A percentile compares a stretch with the other conserved stretches of the same genome.
phyloP scores from a whole-genome alignment of 2,329 filamentous ascomycete species.

The Gnomoniopsis sp. region DNA sequence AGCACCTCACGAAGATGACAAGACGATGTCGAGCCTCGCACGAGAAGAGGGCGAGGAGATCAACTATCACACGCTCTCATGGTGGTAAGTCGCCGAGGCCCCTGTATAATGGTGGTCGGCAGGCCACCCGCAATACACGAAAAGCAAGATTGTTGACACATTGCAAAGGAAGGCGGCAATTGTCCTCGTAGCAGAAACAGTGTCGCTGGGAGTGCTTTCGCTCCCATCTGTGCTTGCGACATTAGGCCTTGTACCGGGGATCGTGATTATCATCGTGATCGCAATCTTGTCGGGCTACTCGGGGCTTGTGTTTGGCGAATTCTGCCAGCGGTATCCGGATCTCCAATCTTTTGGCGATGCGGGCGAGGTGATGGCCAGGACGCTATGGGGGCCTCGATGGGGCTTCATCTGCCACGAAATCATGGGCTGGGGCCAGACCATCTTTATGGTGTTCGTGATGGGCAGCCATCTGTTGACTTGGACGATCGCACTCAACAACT shows the following conservation, averaged over 20 bases:
- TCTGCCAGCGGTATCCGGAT: conserved; percentile 67
- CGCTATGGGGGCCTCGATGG: conserved; percentile 32
- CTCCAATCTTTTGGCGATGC: conserved; percentile 65
- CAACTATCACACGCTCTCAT: conserved; percentile 13
- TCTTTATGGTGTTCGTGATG: conserved; percentile 67
- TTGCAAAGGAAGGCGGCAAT: conserved; percentile 40
- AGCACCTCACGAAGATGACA: conserved; percentile 6
- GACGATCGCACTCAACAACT: conserved; percentile 62
- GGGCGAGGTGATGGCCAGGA: conserved; percentile 50
- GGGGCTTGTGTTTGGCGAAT: conserved; percentile 57
- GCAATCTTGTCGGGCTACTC: conserved; percentile 66
- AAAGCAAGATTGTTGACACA: neutral
- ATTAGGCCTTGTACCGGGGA: conserved; percentile 68
- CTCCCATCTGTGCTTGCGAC: conserved; percentile 73
- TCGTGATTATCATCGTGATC: conserved; percentile 66
- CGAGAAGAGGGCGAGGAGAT: conserved; percentile 16
- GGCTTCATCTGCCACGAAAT: conserved; percentile 56
- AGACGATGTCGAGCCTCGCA: conserved; percentile 11
- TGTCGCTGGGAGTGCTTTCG: conserved; percentile 58
- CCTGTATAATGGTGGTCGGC: too few species aligned
- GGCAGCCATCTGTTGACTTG: conserved; percentile 67
- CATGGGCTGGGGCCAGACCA: conserved; percentile 54
- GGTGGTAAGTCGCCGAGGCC: conserved; percentile 12
- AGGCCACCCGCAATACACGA: too few species aligned
- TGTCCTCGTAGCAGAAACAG: conserved; percentile 41